Conservation (phyloP, 768 basidiomycete species). For the Kwoniella europaea region DNA sequence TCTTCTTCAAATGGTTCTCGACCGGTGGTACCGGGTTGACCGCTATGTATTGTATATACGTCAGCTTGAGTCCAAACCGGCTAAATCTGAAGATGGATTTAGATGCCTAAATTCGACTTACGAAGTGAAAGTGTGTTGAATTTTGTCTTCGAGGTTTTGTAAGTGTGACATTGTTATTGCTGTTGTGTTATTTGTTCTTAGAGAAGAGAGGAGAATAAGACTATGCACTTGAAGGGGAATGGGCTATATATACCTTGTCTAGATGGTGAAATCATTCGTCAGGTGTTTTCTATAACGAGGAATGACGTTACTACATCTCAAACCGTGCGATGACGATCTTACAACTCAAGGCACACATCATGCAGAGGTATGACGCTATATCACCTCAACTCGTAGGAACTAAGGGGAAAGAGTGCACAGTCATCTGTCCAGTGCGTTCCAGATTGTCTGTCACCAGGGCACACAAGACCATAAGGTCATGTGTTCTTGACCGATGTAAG, state of each 20-base stretch:
- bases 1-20: constrained; percentile 48
- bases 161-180: constrained; percentile 19
- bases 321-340: background rate
- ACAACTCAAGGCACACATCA: background rate
- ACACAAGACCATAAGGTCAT: background rate
- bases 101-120: background rate
- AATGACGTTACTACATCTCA: background rate
- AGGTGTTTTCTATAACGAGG: background rate
- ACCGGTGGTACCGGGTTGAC: constrained; percentile 48
- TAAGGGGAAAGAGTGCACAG: background rate
- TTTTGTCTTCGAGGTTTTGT: constrained; percentile 17
- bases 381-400: background rate
- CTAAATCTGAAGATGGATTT: background rate
- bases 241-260: constrained; percentile 8
- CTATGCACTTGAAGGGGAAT: background rate
- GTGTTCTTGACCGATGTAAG: background rate
- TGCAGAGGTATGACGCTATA: background rate
- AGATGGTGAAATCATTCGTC: constrained; percentile 3
- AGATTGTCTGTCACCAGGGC: background rate
- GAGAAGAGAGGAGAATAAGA: background rate
- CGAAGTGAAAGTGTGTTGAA: constrained; percentile 28
- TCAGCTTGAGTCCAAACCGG: background rate
- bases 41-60: constrained; percentile 19
- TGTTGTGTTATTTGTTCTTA: constrained; percentile 11
- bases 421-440: background rate